These are phyloP conservation scores for Acanthamoeba healyi DNA, from an alignment of 208 protist species.

Conservation along the genomic window DNA sequence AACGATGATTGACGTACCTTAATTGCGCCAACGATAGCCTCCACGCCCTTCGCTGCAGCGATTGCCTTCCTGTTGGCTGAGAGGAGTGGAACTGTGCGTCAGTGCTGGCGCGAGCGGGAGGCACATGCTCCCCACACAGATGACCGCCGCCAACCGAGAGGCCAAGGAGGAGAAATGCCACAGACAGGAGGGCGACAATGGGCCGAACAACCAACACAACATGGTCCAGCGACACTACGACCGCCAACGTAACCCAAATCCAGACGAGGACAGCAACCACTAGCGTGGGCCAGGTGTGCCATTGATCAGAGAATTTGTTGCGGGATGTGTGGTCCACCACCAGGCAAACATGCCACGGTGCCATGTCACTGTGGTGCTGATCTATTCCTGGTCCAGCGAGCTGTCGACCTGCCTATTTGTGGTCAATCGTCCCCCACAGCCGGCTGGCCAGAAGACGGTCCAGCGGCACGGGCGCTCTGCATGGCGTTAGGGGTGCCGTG, in stretches of 20 bases:
- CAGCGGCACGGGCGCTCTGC: neutral
- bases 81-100: too few relatives aligned
- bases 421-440: neutral
- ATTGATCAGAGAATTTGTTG: too few relatives aligned
- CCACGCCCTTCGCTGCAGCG: conserved; percentile 23
- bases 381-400: neutral
- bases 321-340: too few relatives aligned
- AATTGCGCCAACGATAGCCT: conserved; percentile 31
- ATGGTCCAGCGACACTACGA: too few relatives aligned
- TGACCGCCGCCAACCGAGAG: too few relatives aligned
- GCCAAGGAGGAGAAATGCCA: neutral
- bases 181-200: neutral
- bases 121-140: neutral
- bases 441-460: neutral
- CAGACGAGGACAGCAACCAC: neutral
- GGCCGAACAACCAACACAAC: neutral
- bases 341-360: neutral
- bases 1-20: neutral
- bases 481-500: too few relatives aligned
- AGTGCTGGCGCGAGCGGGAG: too few relatives aligned
- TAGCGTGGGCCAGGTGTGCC: too few relatives aligned
- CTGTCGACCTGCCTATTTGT: neutral
- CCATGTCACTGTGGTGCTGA: neutral
- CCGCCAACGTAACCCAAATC: neutral
- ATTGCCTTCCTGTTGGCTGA: conserved; percentile 66